Conservation (phyloP, 2,329 filamentous ascomycete genomes). For the Paramyrothecium sp. region DNA sequence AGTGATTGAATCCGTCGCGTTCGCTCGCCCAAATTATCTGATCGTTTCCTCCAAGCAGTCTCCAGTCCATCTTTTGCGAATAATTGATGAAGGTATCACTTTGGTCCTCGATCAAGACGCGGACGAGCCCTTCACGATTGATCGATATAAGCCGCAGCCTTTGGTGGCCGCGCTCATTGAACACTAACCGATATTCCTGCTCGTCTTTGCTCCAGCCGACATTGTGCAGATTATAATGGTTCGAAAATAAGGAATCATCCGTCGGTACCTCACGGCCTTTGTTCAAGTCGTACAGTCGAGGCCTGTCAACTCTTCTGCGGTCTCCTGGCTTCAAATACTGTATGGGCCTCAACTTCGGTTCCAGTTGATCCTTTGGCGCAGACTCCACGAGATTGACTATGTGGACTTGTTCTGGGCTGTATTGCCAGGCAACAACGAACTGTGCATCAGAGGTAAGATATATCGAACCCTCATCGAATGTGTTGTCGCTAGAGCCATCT, state of each 20-base stretch:
- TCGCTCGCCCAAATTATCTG: constrained; percentile 27
- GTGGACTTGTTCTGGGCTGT: constrained; percentile 13
- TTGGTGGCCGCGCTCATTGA: constrained; percentile 25
- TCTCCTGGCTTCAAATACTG: constrained; percentile 25
- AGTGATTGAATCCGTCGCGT: constrained; percentile 23
- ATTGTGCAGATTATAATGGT: constrained; percentile 15
- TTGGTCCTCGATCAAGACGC: constrained; percentile 17
- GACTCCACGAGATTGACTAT: constrained; percentile 19
- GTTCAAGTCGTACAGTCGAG: constrained; percentile 20
- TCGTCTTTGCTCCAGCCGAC: constrained; percentile 19
- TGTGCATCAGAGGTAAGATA: constrained; percentile 12
- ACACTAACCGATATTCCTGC: constrained; percentile 22
- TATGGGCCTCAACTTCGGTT: constrained; percentile 18
- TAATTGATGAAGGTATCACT: constrained; percentile 24
- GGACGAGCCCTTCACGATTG: constrained; percentile 10
- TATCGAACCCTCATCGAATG: constrained; percentile 14
- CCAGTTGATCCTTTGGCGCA: constrained; percentile 21
- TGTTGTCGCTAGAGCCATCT: constrained; percentile 13
- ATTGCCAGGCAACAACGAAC: constrained; percentile 20
- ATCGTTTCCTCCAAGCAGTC: not conserved
- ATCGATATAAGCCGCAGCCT: constrained; percentile 16
- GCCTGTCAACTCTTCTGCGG: constrained; percentile 16
- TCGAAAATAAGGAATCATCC: constrained; percentile 18
- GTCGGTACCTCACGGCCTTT: constrained; percentile 14
- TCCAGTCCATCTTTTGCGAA: not conserved